Evolutionary conservation across 768 basidiomycete species (phyloP), one percentile per base, ranked within the genome.

Genomic region (Amanita pallidorosea): DNA sequence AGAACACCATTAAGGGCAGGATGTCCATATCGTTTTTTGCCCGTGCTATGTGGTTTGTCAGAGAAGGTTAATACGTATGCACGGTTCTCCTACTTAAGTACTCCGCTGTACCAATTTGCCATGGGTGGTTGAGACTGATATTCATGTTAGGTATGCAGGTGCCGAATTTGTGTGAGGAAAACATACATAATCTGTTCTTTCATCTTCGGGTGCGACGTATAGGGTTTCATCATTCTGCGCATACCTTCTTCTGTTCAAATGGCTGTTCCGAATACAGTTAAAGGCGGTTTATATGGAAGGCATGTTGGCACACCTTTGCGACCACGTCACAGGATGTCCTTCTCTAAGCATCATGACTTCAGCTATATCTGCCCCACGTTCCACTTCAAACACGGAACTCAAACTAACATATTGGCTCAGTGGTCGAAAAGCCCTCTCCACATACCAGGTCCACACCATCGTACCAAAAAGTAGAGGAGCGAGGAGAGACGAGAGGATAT

Each of bases 121-220:
- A 98, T 93, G 0, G 95, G 95, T 0, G 95, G 94, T 65, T 98
- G 95, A 0, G 90, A 92, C 86, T 93, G 46, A 38, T 53, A 57
- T 47, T 27, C 5, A 37, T 47, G 55, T 56, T 45, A 53, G 52
- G 29, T 46, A 58, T 38, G 56, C 49, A 17, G 43, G 36, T 20
- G 37, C 41, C 29, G 23, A 22, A 33, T 15, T 2, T 15, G 13
- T 27, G 34, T 18, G 47, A 23, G 23, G 34, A 50, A 38, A 1
- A 65, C 75, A 53, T 55, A 86, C 87, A 64, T 94, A 94, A 67
- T 94, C 89, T 15, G 92, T 94, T 31, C 87, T 73, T 57, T 88
- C 87, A 62, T 95, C 93, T 58, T 94, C 91, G 0, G 93, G 93
- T 5, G 94, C 95, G 47, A 96, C 89, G 60, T 98, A 98, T 27